Evolutionary conservation across 2,329 filamentous ascomycete genomes (phyloP).

Genomic region (Diaporthe vexans): DNA sequence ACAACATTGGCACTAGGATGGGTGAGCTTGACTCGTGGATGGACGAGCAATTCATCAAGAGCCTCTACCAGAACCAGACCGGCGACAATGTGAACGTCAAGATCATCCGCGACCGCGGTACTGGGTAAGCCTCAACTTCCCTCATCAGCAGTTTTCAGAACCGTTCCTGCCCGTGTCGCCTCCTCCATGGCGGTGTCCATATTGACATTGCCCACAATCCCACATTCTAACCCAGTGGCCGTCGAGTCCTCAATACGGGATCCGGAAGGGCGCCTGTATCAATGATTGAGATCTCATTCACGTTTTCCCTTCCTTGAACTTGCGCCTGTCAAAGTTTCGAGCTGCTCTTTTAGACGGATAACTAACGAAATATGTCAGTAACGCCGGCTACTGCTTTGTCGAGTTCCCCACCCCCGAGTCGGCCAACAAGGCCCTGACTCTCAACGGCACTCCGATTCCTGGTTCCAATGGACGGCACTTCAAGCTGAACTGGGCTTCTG

Average conservation of each 20-base stretch:
- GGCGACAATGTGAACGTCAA: slow-evolving; percentile 98
- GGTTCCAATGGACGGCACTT: slow-evolving; percentile 91
- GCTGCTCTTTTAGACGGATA: neutral
- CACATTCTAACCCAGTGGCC: neutral
- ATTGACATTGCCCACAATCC: neutral
- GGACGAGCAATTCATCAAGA: slow-evolving; percentile 98
- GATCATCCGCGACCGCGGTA: slow-evolving; percentile 99
- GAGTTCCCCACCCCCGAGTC: slow-evolving; percentile 86
- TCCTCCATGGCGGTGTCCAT: no score
- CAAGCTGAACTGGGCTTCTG: slow-evolving; percentile 99
- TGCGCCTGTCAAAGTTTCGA: no score
- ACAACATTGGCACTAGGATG: slow-evolving; percentile 76
- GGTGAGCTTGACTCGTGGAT: slow-evolving; percentile 99
- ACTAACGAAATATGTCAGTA: slow-evolving; percentile 66
- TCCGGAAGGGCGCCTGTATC: neutral
- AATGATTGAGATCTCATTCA: neutral
- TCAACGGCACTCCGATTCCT: slow-evolving; percentile 91
- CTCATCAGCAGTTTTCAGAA: neutral
- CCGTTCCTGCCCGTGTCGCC: neutral
- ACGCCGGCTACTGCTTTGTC: slow-evolving; percentile 93
- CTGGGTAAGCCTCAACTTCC: slow-evolving; percentile 74
- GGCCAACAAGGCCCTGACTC: slow-evolving; percentile 88
- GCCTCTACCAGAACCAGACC: slow-evolving; percentile 88
- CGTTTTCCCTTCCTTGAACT: neutral
- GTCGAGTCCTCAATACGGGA: neutral